Evolutionary conservation across 2,329 filamentous ascomycete genomes (phyloP).

Genomic region (Apiospora pterosperma): DNA sequence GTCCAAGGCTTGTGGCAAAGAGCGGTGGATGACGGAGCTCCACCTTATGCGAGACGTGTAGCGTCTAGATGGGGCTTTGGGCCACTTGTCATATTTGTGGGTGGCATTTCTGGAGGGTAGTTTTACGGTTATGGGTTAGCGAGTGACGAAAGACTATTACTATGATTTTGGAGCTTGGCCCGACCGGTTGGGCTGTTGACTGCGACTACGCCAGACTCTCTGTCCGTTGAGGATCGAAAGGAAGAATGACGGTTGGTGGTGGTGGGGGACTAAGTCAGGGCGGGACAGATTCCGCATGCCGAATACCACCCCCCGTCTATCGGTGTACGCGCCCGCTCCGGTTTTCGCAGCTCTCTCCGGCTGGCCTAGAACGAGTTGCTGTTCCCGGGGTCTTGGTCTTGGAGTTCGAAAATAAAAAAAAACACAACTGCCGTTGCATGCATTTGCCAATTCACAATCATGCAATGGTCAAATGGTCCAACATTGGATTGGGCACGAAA

Average conservation of each 20-base stretch:
- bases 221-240: neutral
- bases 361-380: neutral
- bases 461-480: neutral
- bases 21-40: neutral
- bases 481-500: neutral
- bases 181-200: neutral
- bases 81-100: slow-evolving; percentile 1
- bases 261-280: neutral
- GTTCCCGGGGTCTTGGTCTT: neutral
- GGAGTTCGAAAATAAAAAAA: neutral
- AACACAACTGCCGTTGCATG: neutral
- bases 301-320: neutral
- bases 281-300: neutral
- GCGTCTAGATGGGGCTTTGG: neutral
- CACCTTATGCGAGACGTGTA: neutral
- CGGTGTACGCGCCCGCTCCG: slow-evolving; percentile 1
- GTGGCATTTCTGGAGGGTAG: neutral
- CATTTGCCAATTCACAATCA: neutral
- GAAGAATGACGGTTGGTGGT: neutral
- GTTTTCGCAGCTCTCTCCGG: neutral
- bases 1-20: neutral
- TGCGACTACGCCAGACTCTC: neutral
- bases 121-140: neutral
- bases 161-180: too few species aligned
- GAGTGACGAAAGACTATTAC: neutral